Conservation (phyloP, 306 rosid species). For the Vigna unguiculata region DNA sequence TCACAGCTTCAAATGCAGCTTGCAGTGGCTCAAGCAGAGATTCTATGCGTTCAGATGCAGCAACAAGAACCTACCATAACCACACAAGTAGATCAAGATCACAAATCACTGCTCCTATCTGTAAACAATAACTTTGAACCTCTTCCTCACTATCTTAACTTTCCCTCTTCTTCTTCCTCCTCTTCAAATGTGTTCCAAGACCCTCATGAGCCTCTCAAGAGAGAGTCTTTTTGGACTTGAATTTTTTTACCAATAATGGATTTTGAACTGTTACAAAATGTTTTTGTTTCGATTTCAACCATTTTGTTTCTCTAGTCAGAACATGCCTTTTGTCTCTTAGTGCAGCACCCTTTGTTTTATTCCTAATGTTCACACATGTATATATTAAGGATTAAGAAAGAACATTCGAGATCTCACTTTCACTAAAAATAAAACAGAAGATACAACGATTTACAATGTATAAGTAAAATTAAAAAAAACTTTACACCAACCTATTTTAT, state of each 20-base stretch:
- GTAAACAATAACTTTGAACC: slow-evolving; percentile 41
- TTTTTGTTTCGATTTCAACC: neutral
- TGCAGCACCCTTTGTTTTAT: neutral
- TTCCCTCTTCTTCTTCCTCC: slow-evolving; percentile 61
- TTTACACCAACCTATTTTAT: too few relatives aligned
- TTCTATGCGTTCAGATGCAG: slow-evolving; percentile 76
- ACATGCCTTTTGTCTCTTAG: slow-evolving; percentile 11
- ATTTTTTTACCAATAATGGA: slow-evolving; percentile 18
- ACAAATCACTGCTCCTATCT: slow-evolving; percentile 52
- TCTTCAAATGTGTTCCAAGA: slow-evolving; percentile 70
- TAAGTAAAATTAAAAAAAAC: too few relatives aligned
- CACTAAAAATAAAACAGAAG: too few relatives aligned
- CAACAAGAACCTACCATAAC: slow-evolving; percentile 52
- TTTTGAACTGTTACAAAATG: neutral
- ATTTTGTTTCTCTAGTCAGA: neutral
- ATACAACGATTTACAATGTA: too few relatives aligned
- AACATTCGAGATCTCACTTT: too few relatives aligned
- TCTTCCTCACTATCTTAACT: slow-evolving; percentile 52
- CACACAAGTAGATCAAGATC: slow-evolving; percentile 47
- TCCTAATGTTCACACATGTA: neutral
- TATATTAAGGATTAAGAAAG: too few relatives aligned
- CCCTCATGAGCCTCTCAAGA: slow-evolving; percentile 60
- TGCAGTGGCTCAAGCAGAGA: slow-evolving; percentile 75
- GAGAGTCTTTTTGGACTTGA: slow-evolving; percentile 74
- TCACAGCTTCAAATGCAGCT: slow-evolving; percentile 80